phyloP scores from a whole-genome alignment of 1,284 basidiomycete species.

The Boletus smithii region DNA sequence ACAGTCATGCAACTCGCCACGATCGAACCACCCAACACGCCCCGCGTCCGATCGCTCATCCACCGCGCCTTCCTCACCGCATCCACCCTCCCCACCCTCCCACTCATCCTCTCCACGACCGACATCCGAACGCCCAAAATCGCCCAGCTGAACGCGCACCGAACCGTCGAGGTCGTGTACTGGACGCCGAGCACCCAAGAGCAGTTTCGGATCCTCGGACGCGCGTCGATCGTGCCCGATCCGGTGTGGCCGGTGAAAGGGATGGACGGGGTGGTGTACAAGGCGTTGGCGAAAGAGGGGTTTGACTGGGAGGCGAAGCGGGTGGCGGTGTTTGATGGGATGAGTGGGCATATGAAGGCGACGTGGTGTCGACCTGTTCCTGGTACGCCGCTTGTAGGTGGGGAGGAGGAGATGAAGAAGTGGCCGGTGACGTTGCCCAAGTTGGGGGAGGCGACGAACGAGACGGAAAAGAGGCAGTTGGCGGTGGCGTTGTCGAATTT shows the following conservation, averaged over 20 bases:
- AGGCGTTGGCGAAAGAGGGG: slow-evolving; percentile 37
- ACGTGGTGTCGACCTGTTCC: slow-evolving; percentile 61
- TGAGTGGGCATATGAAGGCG: slow-evolving; percentile 60
- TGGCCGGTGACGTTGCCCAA: slow-evolving; percentile 51
- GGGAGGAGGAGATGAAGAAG: slow-evolving; percentile 49
- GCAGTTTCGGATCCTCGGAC: slow-evolving; percentile 58
- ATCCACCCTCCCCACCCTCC: slow-evolving; percentile 37
- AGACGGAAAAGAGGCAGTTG: slow-evolving; percentile 43
- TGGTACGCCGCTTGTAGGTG: slow-evolving; percentile 45
- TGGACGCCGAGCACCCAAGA: slow-evolving; percentile 55
- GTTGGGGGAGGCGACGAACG: slow-evolving; percentile 41
- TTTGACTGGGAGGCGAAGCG: slow-evolving; percentile 66
- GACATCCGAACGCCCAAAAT: slow-evolving; percentile 62
- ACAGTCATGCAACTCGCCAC: slow-evolving; percentile 63
- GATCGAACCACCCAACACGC: slow-evolving; percentile 41
- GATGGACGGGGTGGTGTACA: slow-evolving; percentile 31
- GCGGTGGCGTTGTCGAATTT: slow-evolving; percentile 58
- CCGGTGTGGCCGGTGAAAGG: too few relatives aligned
- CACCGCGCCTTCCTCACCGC: slow-evolving; percentile 54
- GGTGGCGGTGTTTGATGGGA: slow-evolving; percentile 46
- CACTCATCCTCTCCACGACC: slow-evolving; percentile 57
- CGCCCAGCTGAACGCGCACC: slow-evolving; percentile 41
- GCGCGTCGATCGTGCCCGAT: slow-evolving; percentile 45
- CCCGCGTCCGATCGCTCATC: slow-evolving; percentile 59
- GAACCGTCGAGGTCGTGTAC: slow-evolving; percentile 53